Conservation (phyloP, 495 filamentous ascomycete species). For the Amphirosellinia nigrospora region DNA sequence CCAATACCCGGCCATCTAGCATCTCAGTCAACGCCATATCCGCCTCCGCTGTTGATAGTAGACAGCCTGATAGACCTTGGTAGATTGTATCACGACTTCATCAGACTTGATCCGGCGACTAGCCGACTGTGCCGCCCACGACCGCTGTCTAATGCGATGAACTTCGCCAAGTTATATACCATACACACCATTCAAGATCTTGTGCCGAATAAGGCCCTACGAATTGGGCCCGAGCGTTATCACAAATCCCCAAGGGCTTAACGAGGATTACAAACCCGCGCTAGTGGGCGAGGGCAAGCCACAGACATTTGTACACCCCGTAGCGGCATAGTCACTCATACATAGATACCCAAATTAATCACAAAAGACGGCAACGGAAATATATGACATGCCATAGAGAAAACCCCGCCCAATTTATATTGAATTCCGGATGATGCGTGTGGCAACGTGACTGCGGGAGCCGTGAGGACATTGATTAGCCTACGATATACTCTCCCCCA, state of each 20-base stretch:
- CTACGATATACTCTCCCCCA: constrained; percentile 8
- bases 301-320: not conserved
- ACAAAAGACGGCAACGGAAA: not conserved
- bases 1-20: not conserved
- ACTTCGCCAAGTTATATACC: not conserved
- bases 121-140: not conserved
- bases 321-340: not conserved
- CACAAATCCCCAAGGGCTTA: not conserved
- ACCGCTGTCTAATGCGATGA: not conserved
- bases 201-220: not conserved
- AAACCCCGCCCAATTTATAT: not conserved
- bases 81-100: not conserved
- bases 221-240: not conserved
- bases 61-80: not conserved
- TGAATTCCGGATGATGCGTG: not conserved
- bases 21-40: not conserved
- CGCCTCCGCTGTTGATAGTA: not conserved
- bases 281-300: not conserved
- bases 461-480: not conserved
- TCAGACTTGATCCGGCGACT: not conserved
- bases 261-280: not conserved
- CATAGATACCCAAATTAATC: constrained; percentile 10
- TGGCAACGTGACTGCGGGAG: not conserved
- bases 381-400: not conserved
- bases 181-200: not conserved